Percentiles rank a stretch among this genome's conserved stretches.
Evolutionary conservation across 2,329 filamentous ascomycete species (phyloP).

Genomic region (Trichoderma koningii): DNA sequence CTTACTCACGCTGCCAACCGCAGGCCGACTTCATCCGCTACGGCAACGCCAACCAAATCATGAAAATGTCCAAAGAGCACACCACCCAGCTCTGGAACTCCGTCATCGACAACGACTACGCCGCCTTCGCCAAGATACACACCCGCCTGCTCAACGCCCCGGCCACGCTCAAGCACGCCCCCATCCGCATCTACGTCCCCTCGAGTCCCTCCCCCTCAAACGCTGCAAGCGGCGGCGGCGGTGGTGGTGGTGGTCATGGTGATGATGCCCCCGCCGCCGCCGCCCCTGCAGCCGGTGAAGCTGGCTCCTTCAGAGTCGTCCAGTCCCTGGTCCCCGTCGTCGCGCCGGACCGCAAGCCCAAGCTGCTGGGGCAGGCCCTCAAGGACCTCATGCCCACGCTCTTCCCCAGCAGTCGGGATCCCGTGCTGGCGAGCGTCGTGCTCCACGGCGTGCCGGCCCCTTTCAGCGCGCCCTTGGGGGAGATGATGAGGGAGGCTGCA

Average conservation of each 20-base stretch:
- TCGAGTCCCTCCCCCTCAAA: conserved; percentile 61
- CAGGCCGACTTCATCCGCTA: conserved; percentile 84
- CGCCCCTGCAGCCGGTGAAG: conserved; percentile 32
- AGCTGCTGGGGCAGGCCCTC: conserved; percentile 72
- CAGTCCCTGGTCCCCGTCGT: conserved; percentile 69
- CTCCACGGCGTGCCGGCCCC: conserved; percentile 85
- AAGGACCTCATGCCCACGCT: conserved; percentile 74
- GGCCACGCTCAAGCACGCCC: conserved; percentile 76
- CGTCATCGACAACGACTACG: conserved; percentile 75
- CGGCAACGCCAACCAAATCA: conserved; percentile 84
- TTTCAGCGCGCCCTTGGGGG: conserved; percentile 76
- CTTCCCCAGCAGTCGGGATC: conserved; percentile 84
- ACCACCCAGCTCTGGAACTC: conserved; percentile 81
- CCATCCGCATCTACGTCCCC: conserved; percentile 83
- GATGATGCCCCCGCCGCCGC: conserved; percentile 28
- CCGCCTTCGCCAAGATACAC: conserved; percentile 72
- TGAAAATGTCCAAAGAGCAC: conserved; percentile 82
- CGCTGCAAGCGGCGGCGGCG: conserved; percentile 28
- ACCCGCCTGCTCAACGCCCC: conserved; percentile 75
- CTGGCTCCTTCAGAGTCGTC: conserved; percentile 67
- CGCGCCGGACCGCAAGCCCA: conserved; percentile 43
- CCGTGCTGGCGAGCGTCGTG: conserved; percentile 79
- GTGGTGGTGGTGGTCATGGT: conserved; percentile 32
- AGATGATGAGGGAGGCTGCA: conserved; percentile 77
- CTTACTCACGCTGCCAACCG: conserved; percentile 3